Evolutionary conservation across 352 stramenopile genomes (phyloP), one percentile per base, ranked within the genome.

Genomic region (Globisporangium solare): DNA sequence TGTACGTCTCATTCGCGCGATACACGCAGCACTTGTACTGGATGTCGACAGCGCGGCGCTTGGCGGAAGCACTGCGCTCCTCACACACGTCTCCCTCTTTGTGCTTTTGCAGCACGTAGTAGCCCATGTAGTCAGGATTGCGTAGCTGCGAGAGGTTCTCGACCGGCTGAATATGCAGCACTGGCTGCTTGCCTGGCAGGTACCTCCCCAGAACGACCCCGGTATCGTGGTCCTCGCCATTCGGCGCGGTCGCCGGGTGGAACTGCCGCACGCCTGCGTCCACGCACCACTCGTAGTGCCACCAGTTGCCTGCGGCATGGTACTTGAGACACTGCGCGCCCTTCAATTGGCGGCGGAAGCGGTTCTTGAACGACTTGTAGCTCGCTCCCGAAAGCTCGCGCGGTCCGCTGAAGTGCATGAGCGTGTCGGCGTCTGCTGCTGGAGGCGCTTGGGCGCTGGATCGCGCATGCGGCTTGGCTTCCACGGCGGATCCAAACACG

Each of bases 241-340:
- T 57, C 42, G n/a, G 31, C 2, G 35, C n/a, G 14, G 22, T 40
- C 6, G 14, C 39, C 51, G 58, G 67, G 49, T 92, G 74, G 64
- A 85, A 89, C 62, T 95, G 85, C 31, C 75, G 81, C 51, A 93
- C 81, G 65, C 78, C 54, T 1, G 58, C 59, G 48, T 88, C 77
- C 50, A 88, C 51, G 61, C 85, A 95, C 82, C 85, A 95, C 62
- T 95, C 85, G 67, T 95, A 92, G 21, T 83, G 77, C 85, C 85
- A 95, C 85, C 83, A 95, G 21, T 64, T 68, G 20, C 70, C 72
- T 2, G 66, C 70, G 18, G 68, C 73, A 52, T 95, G 83, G 59
- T 74, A 89, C 17, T 58, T 59, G 12, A 92, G 66, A 52, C 85
- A 95, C 43, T 69, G 61, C 11, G 66, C 59, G 22, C 69, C 66